A percentile compares a stretch with the other conserved stretches of the same genome.
phyloP scores from a whole-genome alignment of 129 eudicot genomes.

The Chrysanthemum seticuspe region DNA sequence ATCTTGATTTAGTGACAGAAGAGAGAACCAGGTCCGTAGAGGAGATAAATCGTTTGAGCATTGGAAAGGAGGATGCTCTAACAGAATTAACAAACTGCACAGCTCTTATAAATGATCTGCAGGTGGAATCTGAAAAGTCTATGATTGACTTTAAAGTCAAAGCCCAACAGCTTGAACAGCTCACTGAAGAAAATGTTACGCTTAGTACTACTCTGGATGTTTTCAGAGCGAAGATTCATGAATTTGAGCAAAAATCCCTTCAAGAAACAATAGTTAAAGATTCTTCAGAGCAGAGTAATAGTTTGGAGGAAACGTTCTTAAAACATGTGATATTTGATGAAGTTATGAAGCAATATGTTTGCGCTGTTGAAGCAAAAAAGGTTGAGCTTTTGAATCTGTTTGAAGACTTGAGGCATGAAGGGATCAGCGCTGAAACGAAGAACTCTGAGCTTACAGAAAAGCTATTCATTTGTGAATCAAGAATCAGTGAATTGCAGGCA shows the following conservation, averaged over 20 bases:
- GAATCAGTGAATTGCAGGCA: slow-evolving; percentile 47
- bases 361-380: slow-evolving; percentile 45
- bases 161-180: slow-evolving; percentile 40
- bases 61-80: slow-evolving; percentile 49
- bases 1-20: slow-evolving; percentile 14
- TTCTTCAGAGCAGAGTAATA: slow-evolving; percentile 38
- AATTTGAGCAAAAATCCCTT: slow-evolving; percentile 20
- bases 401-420: slow-evolving; percentile 51
- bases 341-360: slow-evolving; percentile 54
- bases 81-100: slow-evolving; percentile 40
- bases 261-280: slow-evolving; percentile 21
- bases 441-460: slow-evolving; percentile 50
- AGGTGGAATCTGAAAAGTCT: slow-evolving; percentile 40
- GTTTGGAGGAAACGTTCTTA: slow-evolving; percentile 53
- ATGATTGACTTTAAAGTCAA: slow-evolving; percentile 46
- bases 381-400: slow-evolving; percentile 46
- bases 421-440: slow-evolving; percentile 36
- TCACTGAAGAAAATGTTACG: slow-evolving; percentile 45
- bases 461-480: slow-evolving; percentile 42
- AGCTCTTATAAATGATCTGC: slow-evolving; percentile 28
- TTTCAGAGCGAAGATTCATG: slow-evolving; percentile 37
- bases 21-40: slow-evolving; percentile 49
- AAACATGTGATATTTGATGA: slow-evolving; percentile 69
- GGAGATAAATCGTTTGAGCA: slow-evolving; percentile 32
- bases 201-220: slow-evolving; percentile 43